Evolutionary conservation across 2,329 filamentous ascomycete genomes (phyloP), one percentile per base, ranked within the genome.

Genomic region (Claviceps maximensis): DNA sequence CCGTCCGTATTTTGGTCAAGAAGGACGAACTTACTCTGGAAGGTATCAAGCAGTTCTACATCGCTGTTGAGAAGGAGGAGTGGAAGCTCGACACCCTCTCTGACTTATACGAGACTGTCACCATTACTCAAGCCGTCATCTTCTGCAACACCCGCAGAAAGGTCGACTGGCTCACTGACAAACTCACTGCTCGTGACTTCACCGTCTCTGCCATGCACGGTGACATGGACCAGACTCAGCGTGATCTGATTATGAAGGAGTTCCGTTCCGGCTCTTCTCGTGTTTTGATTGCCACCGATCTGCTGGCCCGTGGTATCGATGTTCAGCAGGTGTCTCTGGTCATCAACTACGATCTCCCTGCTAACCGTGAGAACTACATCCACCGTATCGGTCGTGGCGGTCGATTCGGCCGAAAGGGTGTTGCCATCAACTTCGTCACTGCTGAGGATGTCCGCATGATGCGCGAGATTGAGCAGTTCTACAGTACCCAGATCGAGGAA

Each of bases 141-240:
- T 98, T 98, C 87, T 98, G 93, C 84, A 98, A 98, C 85, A 98
- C 93, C 70, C 87, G 93, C 73, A 87, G 91, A 82, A 98, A 98
- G 90, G 93, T 98, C 67, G 93, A 98, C 79, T 98, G 93, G 93
- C 86, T 98, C 65, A 97, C 93, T 63, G 91, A 97, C 77, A 97
- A 97, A 84, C 89, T 98, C 71, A 94, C 89, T 65, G 87, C 87
- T 65, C 89, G 89, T 78, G 91, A 98, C 77, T 98, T 98, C 80
- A 97, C 93, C 59, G 93, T 98, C 71, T 96, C 91, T 41, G 90
- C 91, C 75, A 97, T 98, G 93, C 93, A 98, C 81, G 93, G 93
- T 71, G 93, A 98, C 70, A 98, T 98, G 93, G 89, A 95, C 74
- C 90, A 96, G 79, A 77, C 76, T 67, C 89, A 97, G 80, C 90